Base-by-base conservation (phyloP, 805 yeast genomes). In the Wickerhamiella domercqiae region DNA sequence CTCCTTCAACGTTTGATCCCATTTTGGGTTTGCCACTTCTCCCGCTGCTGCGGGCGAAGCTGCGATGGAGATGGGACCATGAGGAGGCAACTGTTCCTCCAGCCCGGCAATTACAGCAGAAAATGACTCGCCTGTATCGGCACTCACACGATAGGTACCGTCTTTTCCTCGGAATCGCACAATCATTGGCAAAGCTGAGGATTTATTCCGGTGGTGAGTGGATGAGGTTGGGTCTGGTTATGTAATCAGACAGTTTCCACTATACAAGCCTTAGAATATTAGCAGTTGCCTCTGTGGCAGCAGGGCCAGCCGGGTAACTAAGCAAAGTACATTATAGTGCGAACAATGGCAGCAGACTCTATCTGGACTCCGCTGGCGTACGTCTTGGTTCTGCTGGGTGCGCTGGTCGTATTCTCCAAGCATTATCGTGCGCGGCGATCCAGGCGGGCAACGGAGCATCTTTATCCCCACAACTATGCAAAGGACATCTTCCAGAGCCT, bases 91-190 rank as follows among this genome's bases (percentile, higher is more conserved):
- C 32, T 64, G 53, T 35, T 55, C 50, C 21, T 41, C 39, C 14
- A 41, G 52, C 26, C 40, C 20, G 20, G 47, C 67, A 19, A 74
- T 45, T 1, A 71, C 69, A 0, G 47, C 46, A 3, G 56, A 51
- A 42, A 80, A 72, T 6, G 60, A 60, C 16, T 63, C 64, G 1
- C 48, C 34, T 3, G 62, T 57, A 19, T 71, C 71, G 21, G 70
- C 71, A 19, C 61, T 54, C 25, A 80, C 67, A 38, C 97, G 68
- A 53, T 71, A 73, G 70, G 74, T 77, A 6, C 97, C 97, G 47
- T 80, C 79, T 50, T 72, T 81, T 21, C 90, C 66, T 51, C 94
- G 69, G 58, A 90, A 82, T 51, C 98, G 65, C 17, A 79, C 60
- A 47, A 86, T 70, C 83, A 50, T 50, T 7, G 25, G 20, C 7